Evolutionary conservation across 805 yeast species (phyloP).

Genomic region (Yamadazyma scolyti): DNA sequence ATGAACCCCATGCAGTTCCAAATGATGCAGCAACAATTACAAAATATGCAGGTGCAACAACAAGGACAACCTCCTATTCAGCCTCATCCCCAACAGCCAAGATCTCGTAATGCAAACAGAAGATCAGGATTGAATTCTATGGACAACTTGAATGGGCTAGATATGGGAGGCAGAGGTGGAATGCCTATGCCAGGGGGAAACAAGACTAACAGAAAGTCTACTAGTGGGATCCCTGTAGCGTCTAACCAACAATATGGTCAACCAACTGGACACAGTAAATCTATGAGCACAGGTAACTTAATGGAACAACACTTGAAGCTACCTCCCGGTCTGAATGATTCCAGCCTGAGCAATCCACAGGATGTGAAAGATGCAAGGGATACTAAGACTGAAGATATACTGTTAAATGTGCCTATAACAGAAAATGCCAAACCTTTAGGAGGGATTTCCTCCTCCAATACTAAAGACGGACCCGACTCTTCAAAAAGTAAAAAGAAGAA

Average conservation of each 20-base stretch:
- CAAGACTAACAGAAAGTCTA: slow-evolving; percentile 12
- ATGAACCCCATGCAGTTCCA: slow-evolving; percentile 7
- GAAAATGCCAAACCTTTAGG: slow-evolving; percentile 28
- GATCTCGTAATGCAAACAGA: slow-evolving; percentile 30
- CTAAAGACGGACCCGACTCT: slow-evolving; percentile 8
- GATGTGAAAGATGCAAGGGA: too few relatives aligned
- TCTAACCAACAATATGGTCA: slow-evolving; percentile 1
- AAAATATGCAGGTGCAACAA: slow-evolving; percentile 7
- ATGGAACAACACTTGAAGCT: slow-evolving; percentile 4
- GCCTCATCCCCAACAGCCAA: slow-evolving; percentile 9
- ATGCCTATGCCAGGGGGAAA: slow-evolving; percentile 41
- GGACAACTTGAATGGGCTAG: slow-evolving; percentile 28
- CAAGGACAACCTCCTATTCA: slow-evolving; percentile 14
- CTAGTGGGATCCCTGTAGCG: slow-evolving; percentile 11
- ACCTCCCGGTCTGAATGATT: slow-evolving; percentile 14
- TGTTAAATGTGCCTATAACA: too few relatives aligned
- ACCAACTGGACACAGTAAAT: slow-evolving; percentile 8
- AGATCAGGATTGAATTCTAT: slow-evolving; percentile 31
- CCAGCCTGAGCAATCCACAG: slow-evolving; percentile 10
- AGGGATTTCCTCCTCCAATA: slow-evolving; percentile 16
- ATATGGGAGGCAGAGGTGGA: slow-evolving; percentile 46
- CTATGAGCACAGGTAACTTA: slow-evolving; percentile 12
- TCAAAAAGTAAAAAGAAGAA: slow-evolving; percentile 20
- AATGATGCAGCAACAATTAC: slow-evolving; percentile 6
- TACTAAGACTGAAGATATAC: too few relatives aligned